Conservation (phyloP, 2,329 filamentous ascomycete genomes). For the Hypocrella siamensis region DNA sequence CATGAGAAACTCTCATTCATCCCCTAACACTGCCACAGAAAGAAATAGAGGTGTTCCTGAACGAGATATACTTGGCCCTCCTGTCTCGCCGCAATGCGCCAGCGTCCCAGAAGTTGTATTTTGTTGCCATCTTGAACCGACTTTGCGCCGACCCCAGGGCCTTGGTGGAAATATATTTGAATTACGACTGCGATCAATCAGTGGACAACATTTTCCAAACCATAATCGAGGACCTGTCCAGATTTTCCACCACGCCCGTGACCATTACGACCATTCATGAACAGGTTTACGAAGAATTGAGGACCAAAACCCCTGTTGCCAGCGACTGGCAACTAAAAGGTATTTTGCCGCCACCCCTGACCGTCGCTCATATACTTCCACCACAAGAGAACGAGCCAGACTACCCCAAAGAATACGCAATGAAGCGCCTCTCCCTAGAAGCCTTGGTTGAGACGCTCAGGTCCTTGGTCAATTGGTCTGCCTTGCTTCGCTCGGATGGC, state of each 20-base stretch:
- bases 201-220: constrained; percentile 96
- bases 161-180: constrained; percentile 88
- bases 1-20: background rate
- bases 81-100: constrained; percentile 79
- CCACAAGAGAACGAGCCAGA: constrained; percentile 47
- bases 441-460: constrained; percentile 76
- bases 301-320: constrained; percentile 40
- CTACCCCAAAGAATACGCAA: constrained; percentile 74
- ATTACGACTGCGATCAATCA: constrained; percentile 93
- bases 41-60: constrained; percentile 94
- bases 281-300: constrained; percentile 71
- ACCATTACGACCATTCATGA: constrained; percentile 62
- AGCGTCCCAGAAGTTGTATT: constrained; percentile 80
- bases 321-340: constrained; percentile 76
- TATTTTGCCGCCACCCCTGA: constrained; percentile 75
- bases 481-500: constrained; percentile 43
- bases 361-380: constrained; percentile 57
- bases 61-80: constrained; percentile 90
- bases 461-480: constrained; percentile 86
- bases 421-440: constrained; percentile 82
- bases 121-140: constrained; percentile 71
- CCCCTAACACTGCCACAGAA: constrained; percentile 40
- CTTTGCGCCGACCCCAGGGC: constrained; percentile 76
- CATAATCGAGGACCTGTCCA: constrained; percentile 85
- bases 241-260: constrained; percentile 68